Evolutionary conservation across 2,329 filamentous ascomycete genomes (phyloP), one percentile per base, ranked within the genome.

Genomic region (Xylaria sp.): DNA sequence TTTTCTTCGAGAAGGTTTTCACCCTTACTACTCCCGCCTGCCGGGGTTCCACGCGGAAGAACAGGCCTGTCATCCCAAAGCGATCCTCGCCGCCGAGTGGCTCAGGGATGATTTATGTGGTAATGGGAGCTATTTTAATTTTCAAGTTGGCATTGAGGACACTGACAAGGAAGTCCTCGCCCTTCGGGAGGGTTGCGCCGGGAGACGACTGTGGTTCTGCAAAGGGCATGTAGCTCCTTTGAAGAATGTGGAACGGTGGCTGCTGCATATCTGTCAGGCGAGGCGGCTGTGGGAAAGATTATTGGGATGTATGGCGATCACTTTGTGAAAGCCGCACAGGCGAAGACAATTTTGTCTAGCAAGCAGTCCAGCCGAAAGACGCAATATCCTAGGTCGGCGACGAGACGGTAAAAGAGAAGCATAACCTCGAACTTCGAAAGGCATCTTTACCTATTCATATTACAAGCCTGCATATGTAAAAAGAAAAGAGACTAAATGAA

Each of bases 201-300:
- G n/a, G 13, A 44, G 40, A 5, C 12, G 40, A 44, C 16, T 18
- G 40, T 44, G 40, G 13, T 18, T 44, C 18, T 44, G 12, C 6
- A 16, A 16, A 44, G 13, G 6, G 16, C 40, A 44, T 44, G 18
- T 5, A 18, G 18, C 5, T 44, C 40, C 40, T 44, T 44, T n/a
- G 13, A 44, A 6, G 40, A 44, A 6, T 44, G 40, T 8, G 40
- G 40, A 18, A 44, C 5, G 6, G 40, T 44, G 13, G 16, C 40
- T 18, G 40, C 6, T n/a, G 70, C 70, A 40, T 73, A 71, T 54
- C 55, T 73, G 13, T 69, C 68, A 1, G 65, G 71, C 48, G 48
- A 73, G 55, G 66, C 63, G 21, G 64, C 71, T 47, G 68, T 48
- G 1, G 37, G 63, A 58, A 69, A 68, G 25, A 58, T 72, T 37